Evolutionary conservation across 1,139 yeast species (phyloP).

Genomic region (Suhomyces taliae): DNA sequence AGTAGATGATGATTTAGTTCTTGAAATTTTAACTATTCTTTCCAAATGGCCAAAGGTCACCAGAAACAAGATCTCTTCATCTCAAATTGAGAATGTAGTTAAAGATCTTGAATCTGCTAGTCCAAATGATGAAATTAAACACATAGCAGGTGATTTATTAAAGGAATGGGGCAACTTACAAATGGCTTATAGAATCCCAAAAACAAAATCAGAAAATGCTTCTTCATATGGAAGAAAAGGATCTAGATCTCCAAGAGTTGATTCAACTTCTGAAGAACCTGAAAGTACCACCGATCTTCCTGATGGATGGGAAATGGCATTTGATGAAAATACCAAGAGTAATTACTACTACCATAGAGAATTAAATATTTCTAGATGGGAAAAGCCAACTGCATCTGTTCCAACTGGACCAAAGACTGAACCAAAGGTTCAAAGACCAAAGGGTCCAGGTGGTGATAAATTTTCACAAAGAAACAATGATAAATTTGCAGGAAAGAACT

Average conservation of each 20-base stretch:
- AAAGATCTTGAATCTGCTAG: slow-evolving; percentile 39
- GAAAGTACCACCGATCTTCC: slow-evolving; percentile 30
- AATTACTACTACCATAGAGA: slow-evolving; percentile 57
- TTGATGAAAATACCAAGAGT: slow-evolving; percentile 39
- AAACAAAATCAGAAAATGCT: slow-evolving; percentile 24
- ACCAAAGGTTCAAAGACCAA: not conserved
- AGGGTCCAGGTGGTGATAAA: slow-evolving; percentile 1
- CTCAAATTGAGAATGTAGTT: slow-evolving; percentile 71
- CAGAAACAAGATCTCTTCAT: slow-evolving; percentile 75
- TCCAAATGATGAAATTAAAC: slow-evolving; percentile 32
- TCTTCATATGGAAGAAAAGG: slow-evolving; percentile 34
- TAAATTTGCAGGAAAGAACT: not conserved
- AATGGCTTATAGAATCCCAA: slow-evolving; percentile 84
- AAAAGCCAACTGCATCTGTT: slow-evolving; percentile 40
- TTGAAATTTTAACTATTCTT: slow-evolving; percentile 56
- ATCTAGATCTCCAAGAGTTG: slow-evolving; percentile 14
- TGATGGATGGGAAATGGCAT: slow-evolving; percentile 55
- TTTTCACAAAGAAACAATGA: not conserved
- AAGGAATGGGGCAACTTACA: slow-evolving; percentile 73
- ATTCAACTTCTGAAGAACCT: slow-evolving; percentile 2
- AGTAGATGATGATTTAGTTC: slow-evolving; percentile 38
- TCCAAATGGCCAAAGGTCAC: slow-evolving; percentile 79
- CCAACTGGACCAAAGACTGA: slow-evolving; percentile 27
- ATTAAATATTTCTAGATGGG: slow-evolving; percentile 57
- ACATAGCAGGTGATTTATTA: slow-evolving; percentile 47